Percentiles rank a stretch among this genome's conserved stretches.
These are phyloP conservation scores for Rhizopus arrhizus DNA, from an alignment of 371 early-diverging fungal genomes.

Conservation along the genomic window DNA sequence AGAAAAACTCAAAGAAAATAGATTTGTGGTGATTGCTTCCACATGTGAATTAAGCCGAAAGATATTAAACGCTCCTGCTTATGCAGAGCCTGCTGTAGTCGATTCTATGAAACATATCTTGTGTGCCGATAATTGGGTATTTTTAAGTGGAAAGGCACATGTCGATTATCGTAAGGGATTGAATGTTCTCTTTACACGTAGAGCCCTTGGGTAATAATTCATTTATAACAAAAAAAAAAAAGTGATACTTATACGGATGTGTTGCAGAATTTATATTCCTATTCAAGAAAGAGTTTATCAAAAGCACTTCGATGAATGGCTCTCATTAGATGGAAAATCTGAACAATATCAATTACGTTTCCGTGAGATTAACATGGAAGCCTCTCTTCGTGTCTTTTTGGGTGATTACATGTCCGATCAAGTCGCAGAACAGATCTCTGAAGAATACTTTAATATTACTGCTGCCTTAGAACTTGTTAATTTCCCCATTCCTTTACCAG, in stretches of 20 bases:
- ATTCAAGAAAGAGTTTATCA: constrained; percentile 51
- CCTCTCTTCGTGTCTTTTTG: constrained; percentile 55
- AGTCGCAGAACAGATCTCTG: constrained; percentile 47
- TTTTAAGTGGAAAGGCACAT: constrained; percentile 52
- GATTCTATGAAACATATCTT: constrained; percentile 55
- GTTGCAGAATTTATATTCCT: constrained; percentile 48
- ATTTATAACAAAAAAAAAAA: background rate
- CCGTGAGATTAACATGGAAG: constrained; percentile 59
- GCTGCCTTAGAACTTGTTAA: constrained; percentile 61
- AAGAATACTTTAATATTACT: constrained; percentile 56
- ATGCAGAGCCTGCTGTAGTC: constrained; percentile 50
- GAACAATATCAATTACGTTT: constrained; percentile 50
- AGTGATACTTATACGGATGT: background rate
- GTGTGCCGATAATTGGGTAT: constrained; percentile 57
- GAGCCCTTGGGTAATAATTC: constrained; percentile 48
- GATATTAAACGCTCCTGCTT: constrained; percentile 51
- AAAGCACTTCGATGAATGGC: constrained; percentile 51
- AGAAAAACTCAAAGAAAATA: constrained; percentile 9
- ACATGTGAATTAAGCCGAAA: constrained; percentile 56
- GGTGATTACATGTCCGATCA: constrained; percentile 53
- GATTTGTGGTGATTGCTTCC: constrained; percentile 59
- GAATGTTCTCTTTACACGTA: constrained; percentile 53
- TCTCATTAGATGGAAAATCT: constrained; percentile 39
- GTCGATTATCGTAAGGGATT: constrained; percentile 54
- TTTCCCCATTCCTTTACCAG: constrained; percentile 58